phyloP scores from a whole-genome alignment of 2,329 filamentous ascomycete genomes.

The Cladophialophora yegresii region DNA sequence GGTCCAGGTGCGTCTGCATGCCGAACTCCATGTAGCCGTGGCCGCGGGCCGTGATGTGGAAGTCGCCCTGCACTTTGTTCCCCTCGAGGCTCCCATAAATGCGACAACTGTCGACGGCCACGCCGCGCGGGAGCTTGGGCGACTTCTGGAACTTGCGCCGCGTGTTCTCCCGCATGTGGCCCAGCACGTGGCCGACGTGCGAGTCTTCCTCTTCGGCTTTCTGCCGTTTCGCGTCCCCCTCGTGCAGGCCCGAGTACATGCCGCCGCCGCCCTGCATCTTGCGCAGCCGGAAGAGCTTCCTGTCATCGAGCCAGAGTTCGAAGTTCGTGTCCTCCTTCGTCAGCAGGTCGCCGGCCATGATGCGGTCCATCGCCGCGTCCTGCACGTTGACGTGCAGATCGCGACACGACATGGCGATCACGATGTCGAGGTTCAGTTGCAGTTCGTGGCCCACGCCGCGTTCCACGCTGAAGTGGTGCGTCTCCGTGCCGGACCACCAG shows the following conservation, averaged over 20 bases:
- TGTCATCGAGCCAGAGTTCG: slow-evolving; percentile 64
- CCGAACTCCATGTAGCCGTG: slow-evolving; percentile 89
- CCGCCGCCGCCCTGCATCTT: slow-evolving; percentile 63
- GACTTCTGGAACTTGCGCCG: slow-evolving; percentile 69
- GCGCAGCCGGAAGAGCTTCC: slow-evolving; percentile 47
- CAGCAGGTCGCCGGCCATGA: slow-evolving; percentile 75
- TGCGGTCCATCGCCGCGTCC: slow-evolving; percentile 88
- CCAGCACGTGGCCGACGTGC: slow-evolving; percentile 88
- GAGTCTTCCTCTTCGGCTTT: slow-evolving; percentile 65
- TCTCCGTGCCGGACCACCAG: slow-evolving; percentile 83
- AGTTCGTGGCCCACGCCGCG: slow-evolving; percentile 83
- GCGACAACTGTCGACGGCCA: slow-evolving; percentile 73
- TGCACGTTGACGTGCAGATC: slow-evolving; percentile 96
- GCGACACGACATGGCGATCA: slow-evolving; percentile 81
- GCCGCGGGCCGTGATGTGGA: slow-evolving; percentile 92
- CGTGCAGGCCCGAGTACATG: slow-evolving; percentile 53
- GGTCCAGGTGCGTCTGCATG: slow-evolving; percentile 69
- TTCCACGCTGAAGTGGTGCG: slow-evolving; percentile 90
- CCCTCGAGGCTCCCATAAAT: slow-evolving; percentile 87
- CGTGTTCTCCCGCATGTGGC: slow-evolving; percentile 68
- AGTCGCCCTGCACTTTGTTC: slow-evolving; percentile 97
- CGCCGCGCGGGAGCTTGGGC: slow-evolving; percentile 61
- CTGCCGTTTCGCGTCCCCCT: slow-evolving; percentile 61
- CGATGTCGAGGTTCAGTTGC: slow-evolving; percentile 94
- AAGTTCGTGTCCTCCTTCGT: slow-evolving; percentile 77